phyloP scores from a whole-genome alignment of 2,329 filamentous ascomycete species.

The Rhynchosporium agropyri region DNA sequence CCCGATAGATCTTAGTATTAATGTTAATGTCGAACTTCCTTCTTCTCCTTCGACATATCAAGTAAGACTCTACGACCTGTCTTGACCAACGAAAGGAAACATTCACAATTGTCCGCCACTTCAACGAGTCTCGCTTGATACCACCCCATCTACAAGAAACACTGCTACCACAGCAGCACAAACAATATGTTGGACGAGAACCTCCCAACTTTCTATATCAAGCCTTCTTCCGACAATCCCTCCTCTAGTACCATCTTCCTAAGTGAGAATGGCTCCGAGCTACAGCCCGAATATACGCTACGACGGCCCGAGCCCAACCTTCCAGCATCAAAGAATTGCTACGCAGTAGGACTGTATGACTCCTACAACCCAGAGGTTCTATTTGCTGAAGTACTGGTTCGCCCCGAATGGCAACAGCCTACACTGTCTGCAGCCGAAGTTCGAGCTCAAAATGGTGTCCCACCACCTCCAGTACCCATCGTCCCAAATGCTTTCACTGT shows the following conservation, averaged over 20 bases:
- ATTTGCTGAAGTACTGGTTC: constrained; percentile 82
- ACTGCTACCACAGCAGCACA: constrained; percentile 28
- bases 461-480: constrained; percentile 68
- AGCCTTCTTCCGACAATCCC: constrained; percentile 53
- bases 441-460: constrained; percentile 66
- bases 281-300: constrained; percentile 77
- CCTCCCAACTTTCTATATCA: constrained; percentile 72
- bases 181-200: constrained; percentile 86
- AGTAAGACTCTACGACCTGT: constrained; percentile 20
- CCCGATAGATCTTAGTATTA: constrained; percentile 1
- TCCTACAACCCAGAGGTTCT: constrained; percentile 78
- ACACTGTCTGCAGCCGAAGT: constrained; percentile 80
- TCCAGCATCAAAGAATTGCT: constrained; percentile 75
- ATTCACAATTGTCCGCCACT: constrained; percentile 15
- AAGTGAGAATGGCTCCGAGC: constrained; percentile 78
- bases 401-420: constrained; percentile 84
- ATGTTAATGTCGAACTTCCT: constrained; percentile 24
- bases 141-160: neutral
- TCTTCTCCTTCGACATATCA: constrained; percentile 14
- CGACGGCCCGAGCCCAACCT: constrained; percentile 73
- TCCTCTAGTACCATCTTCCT: constrained; percentile 58
- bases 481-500: constrained; percentile 80
- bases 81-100: constrained; percentile 19
- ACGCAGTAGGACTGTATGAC: constrained; percentile 84
- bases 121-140: constrained; percentile 18